These are phyloP conservation scores for Simplicillium aogashimaense DNA, from an alignment of 2,329 filamentous ascomycete species.

Conservation along the genomic window DNA sequence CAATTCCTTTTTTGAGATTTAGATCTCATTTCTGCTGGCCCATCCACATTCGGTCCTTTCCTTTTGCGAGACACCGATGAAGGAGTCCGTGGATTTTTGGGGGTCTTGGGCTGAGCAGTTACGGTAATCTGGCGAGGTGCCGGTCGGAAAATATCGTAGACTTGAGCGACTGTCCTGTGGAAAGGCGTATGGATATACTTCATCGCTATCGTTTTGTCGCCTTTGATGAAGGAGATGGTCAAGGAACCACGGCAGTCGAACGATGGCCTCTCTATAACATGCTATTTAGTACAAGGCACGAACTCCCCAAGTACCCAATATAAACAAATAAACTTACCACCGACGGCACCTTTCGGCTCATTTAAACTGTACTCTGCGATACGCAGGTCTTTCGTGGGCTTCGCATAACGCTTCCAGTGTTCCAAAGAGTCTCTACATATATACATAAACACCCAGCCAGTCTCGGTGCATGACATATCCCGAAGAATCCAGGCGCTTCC, in stretches of 20 bases:
- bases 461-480: constrained; percentile 29
- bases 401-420: constrained; percentile 38
- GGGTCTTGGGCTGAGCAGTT: constrained; percentile 13
- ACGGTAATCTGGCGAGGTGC: constrained; percentile 23
- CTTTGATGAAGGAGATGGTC: constrained; percentile 37
- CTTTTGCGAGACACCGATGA: constrained; percentile 1
- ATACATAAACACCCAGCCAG: constrained; percentile 45
- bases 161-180: constrained; percentile 44
- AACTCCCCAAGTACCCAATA: too few relatives aligned
- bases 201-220: constrained; percentile 35
- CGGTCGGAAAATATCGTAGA: constrained; percentile 36
- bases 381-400: constrained; percentile 23
- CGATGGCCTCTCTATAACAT: constrained; percentile 40
- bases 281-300: constrained; percentile 6
- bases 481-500: constrained; percentile 37
- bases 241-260: constrained; percentile 48
- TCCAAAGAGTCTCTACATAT: constrained; percentile 42
- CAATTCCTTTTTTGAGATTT: too few relatives aligned
- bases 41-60: not conserved
- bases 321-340: constrained; percentile 3
- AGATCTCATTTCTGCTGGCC: too few relatives aligned
- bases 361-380: constrained; percentile 40
- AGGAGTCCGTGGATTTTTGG: constrained; percentile 17
- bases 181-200: constrained; percentile 47
- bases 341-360: constrained; percentile 25